Percentiles rank a stretch among this genome's conserved stretches.
phyloP scores from a whole-genome alignment of 2,329 filamentous ascomycete genomes.

The Aspergillus sp. region DNA sequence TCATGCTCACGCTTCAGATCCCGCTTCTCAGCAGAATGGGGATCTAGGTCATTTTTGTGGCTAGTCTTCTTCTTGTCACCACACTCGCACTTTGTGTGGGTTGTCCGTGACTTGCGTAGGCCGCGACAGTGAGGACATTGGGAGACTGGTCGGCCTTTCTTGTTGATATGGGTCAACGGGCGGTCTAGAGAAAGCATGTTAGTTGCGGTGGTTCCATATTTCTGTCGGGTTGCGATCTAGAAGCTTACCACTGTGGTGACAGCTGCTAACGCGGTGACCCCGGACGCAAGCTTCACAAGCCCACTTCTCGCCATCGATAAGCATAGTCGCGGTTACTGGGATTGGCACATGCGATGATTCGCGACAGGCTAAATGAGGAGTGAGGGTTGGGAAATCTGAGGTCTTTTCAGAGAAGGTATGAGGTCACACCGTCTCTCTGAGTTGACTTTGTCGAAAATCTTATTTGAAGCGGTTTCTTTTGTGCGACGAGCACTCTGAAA shows the following conservation, averaged over 20 bases:
- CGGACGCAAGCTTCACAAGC: slow-evolving; percentile 98
- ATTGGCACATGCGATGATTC: slow-evolving; percentile 42
- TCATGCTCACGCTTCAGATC: slow-evolving; percentile 39
- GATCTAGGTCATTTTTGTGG: slow-evolving; percentile 38
- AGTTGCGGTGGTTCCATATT: slow-evolving; percentile 3
- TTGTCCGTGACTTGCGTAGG: slow-evolving; percentile 91
- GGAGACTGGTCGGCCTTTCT: slow-evolving; percentile 94
- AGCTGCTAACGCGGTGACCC: slow-evolving; percentile 98
- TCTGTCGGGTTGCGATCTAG: not conserved
- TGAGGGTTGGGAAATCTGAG: slow-evolving; percentile 12
- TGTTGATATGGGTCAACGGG: slow-evolving; percentile 90
- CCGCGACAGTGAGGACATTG: slow-evolving; percentile 97
- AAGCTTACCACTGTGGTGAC: slow-evolving; percentile 85
- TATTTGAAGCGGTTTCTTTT: slow-evolving; percentile 12
- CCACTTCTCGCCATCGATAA: slow-evolving; percentile 94
- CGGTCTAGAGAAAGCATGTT: slow-evolving; percentile 62
- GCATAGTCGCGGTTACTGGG: slow-evolving; percentile 56
- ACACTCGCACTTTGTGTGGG: slow-evolving; percentile 95
- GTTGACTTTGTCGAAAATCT: slow-evolving; percentile 6
- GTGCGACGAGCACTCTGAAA: slow-evolving; percentile 20
- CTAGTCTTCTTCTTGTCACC: slow-evolving; percentile 79
- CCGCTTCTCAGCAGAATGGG: slow-evolving; percentile 35
- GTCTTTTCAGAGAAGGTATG: slow-evolving; percentile 10
- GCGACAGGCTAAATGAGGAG: slow-evolving; percentile 24
- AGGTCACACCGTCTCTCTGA: slow-evolving; percentile 11